Evolutionary conservation across 495 filamentous ascomycete species (phyloP), one percentile per base, ranked within the genome.

Genomic region (Podospora pseudocomata): DNA sequence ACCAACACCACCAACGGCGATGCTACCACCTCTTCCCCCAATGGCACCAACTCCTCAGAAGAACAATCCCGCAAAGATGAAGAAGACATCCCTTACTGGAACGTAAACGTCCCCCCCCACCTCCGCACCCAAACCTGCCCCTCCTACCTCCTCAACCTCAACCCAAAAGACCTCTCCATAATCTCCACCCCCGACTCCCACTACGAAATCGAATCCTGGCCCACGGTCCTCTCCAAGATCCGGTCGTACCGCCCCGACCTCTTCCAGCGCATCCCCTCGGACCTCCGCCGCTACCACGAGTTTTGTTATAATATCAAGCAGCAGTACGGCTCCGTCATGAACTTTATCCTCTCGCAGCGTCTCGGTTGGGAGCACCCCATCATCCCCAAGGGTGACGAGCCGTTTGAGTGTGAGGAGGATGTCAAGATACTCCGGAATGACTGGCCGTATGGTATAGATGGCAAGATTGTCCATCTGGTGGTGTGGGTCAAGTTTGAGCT

Each of bases 401-500:
- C 81, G 15, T 85, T 86, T 69, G 78, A 82, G 71, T 70, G 73
- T 16, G 76, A 75, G 1, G 89, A 88, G 1, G 90, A 89, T 63
- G 75, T 90, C 73, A 91, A 89, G 69, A 87, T 94, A 54, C 76
- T 96, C 20, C 87, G 86, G 79, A 96, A 97, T 73, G 92, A 97
- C 82, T 97, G 92, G 92, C 93, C 93, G 3, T 96, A 96, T 71
- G 92, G 92, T 0, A 80, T 96, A 65, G 91, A 93, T 67, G 71
- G 80, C 39, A 82, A 82, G 66, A 92, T 97, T 65, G 86, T 92
- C 9, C 93, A 97, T 74, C 79, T 96, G 23, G 91, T 95, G 18
- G 86, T 96, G 11, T 97, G 93, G 93, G 93, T 90, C n/a, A 96
- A 96, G 76, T 96, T 96, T 74, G 74, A 76, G 28, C 70, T 85